Percentiles rank a stretch among this genome's conserved stretches.
Conservation (phyloP, 257 asterid species). For the Solanum lignicaule region DNA sequence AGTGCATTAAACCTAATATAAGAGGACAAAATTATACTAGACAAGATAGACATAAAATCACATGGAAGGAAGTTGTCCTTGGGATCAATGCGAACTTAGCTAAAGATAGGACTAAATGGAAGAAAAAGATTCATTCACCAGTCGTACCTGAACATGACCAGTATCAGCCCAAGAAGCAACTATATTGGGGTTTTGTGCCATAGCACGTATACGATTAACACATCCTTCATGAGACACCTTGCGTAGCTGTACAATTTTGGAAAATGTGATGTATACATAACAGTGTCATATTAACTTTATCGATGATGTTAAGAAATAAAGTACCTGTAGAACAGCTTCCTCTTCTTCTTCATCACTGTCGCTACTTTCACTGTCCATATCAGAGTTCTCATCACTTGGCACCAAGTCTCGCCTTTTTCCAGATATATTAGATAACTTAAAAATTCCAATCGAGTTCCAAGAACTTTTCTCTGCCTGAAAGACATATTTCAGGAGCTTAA, state of each 20-base stretch:
- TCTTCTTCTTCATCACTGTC: neutral
- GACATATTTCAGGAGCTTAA: neutral
- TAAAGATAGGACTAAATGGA: neutral
- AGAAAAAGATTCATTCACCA: neutral
- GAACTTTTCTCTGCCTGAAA: neutral
- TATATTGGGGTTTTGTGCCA: neutral
- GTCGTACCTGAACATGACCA: neutral
- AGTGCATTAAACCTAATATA: neutral
- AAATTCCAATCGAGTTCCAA: neutral
- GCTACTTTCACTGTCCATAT: neutral
- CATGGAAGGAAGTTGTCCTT: neutral
- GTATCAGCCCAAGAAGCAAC: neutral
- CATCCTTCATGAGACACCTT: neutral
- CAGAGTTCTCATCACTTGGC: neutral
- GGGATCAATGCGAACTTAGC: neutral
- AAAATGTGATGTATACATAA: neutral
- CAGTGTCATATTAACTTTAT: neutral
- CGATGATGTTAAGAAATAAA: neutral
- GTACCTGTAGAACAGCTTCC: neutral
- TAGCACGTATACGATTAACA: neutral
- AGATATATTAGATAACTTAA: neutral
- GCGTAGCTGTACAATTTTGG: neutral
- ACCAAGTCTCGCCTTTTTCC: neutral
- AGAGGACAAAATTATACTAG: neutral
- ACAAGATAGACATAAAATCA: neutral